Evolutionary conservation across 23 red algal species (phyloP).

Genomic region (Gracilaria caudata): DNA sequence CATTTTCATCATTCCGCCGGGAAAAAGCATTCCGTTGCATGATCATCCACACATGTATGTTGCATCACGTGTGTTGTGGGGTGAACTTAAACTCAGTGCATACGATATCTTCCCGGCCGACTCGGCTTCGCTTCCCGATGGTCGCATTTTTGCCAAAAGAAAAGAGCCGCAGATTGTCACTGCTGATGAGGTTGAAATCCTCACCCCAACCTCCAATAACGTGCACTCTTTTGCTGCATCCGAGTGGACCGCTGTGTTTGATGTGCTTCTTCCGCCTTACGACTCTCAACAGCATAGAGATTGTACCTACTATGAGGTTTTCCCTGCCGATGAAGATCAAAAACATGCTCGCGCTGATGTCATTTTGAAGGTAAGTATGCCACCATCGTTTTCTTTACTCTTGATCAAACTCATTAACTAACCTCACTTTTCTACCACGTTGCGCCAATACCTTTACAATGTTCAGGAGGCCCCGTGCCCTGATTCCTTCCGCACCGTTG

Average conservation of each 20-base stretch:
- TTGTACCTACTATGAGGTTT: slow-evolving; percentile 40
- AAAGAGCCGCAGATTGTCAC: background rate
- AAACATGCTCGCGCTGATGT: background rate
- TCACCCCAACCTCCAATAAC: slow-evolving; percentile 40
- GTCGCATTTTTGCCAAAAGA: background rate
- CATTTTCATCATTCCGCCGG: slow-evolving; percentile 74
- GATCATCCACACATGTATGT: slow-evolving; percentile 77
- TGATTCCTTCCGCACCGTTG: slow-evolving; percentile 9
- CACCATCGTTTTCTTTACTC: background rate
- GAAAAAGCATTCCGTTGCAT: slow-evolving; percentile 70
- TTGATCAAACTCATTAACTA: background rate
- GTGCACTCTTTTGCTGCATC: slow-evolving; percentile 46
- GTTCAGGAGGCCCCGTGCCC: slow-evolving; percentile 24
- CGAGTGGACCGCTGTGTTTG: slow-evolving; percentile 72
- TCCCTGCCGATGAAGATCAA: background rate
- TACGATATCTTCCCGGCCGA: slow-evolving; percentile 48
- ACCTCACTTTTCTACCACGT: background rate
- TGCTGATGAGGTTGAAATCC: slow-evolving; percentile 5
- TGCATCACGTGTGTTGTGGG: slow-evolving; percentile 58
- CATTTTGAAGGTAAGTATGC: slow-evolving; percentile 19
- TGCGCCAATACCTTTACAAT: background rate
- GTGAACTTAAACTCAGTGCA: slow-evolving; percentile 22
- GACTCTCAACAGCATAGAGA: slow-evolving; percentile 3
- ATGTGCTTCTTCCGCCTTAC: slow-evolving; percentile 62
- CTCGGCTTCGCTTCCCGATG: slow-evolving; percentile 1